These are phyloP conservation scores for Glycine latifolia DNA, from an alignment of 306 rosid genomes.

Conservation along the genomic window DNA sequence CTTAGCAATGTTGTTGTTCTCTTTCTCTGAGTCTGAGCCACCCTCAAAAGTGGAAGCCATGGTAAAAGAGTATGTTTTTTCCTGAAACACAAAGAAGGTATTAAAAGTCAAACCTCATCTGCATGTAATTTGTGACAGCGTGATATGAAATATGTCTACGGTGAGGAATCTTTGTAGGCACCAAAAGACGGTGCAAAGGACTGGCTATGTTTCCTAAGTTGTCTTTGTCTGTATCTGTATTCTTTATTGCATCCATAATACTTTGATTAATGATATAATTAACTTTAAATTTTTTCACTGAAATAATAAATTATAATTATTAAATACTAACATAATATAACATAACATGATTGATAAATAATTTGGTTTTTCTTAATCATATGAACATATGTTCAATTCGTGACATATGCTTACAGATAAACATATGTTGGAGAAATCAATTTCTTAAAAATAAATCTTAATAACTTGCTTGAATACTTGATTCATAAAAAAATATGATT, in stretches of 20 bases:
- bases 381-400: no score
- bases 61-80: not conserved
- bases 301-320: no score
- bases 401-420: no score
- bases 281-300: no score
- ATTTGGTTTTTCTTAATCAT: no score
- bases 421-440: no score
- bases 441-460: no score
- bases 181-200: not conserved
- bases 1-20: not conserved
- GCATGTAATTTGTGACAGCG: not conserved
- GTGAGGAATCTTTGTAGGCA: not conserved
- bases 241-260: not conserved
- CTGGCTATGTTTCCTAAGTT: not conserved
- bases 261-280: no score
- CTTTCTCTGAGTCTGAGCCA: slow-evolving; percentile 25
- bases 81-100: not conserved
- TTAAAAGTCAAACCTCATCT: not conserved
- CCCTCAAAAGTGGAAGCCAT: slow-evolving; percentile 39
- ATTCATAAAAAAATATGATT: no score
- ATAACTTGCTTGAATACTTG: no score
- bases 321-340: no score
- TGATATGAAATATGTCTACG: not conserved
- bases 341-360: no score
- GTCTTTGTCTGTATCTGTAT: not conserved